Evolutionary conservation across 495 filamentous ascomycete species (phyloP).

Genomic region (Evernia prunastri): DNA sequence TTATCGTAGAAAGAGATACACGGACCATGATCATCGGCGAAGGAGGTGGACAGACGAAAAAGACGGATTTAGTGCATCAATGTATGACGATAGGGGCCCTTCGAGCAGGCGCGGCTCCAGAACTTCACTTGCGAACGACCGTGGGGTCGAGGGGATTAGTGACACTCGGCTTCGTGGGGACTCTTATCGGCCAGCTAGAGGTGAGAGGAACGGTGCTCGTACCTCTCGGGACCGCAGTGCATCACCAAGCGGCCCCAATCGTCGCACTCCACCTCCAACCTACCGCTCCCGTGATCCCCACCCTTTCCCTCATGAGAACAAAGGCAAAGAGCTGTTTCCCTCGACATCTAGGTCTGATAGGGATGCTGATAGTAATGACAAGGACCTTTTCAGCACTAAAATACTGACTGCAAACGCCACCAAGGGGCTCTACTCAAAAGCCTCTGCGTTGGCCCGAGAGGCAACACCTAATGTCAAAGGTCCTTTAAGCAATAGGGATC

Average conservation of each 20-base stretch:
- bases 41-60: slow-evolving; percentile 42
- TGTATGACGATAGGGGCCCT: slow-evolving; percentile 65
- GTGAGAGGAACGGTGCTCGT: slow-evolving; percentile 25
- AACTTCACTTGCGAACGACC: slow-evolving; percentile 36
- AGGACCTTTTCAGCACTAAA: slow-evolving; percentile 4
- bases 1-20: slow-evolving; percentile 47
- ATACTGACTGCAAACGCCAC: not conserved
- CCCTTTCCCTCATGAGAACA: slow-evolving; percentile 31
- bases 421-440: slow-evolving; percentile 41
- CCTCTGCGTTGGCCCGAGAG: slow-evolving; percentile 11
- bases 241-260: slow-evolving; percentile 59
- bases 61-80: slow-evolving; percentile 57
- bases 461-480: not conserved
- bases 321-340: slow-evolving; percentile 45
- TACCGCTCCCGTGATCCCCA: slow-evolving; percentile 16
- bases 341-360: slow-evolving; percentile 16
- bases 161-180: slow-evolving; percentile 2
- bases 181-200: slow-evolving; percentile 20
- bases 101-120: slow-evolving; percentile 11
- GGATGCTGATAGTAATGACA: not conserved
- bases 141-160: slow-evolving; percentile 8
- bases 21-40: slow-evolving; percentile 50
- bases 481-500: slow-evolving; percentile 39
- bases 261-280: slow-evolving; percentile 17
- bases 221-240: slow-evolving; percentile 49